Evolutionary conservation across 768 basidiomycete species (phyloP), one percentile per base, ranked within the genome.

Genomic region (Lepiota venenata): DNA sequence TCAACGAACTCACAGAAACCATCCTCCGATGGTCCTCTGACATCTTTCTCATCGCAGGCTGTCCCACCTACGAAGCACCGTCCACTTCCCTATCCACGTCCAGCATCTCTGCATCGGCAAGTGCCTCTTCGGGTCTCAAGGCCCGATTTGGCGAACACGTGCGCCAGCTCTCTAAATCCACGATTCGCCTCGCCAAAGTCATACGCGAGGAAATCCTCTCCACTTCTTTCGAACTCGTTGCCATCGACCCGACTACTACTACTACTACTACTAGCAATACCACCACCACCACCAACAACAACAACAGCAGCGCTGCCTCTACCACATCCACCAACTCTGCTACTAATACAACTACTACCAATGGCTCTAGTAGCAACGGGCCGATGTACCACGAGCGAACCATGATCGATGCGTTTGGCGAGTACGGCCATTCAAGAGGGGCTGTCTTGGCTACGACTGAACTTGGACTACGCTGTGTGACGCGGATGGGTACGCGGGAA

Each of bases 151-250:
- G 47, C 55, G 36, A 52, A 16, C 86, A 87, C 62, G 78, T 90
- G 8, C 78, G 77, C 18, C 78, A 85, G 15, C 84, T 91, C 40
- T 81, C 87, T 10, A 79, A 77, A 49, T 75, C 85, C 0, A 84
- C 84, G 18, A 79, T 80, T 63, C 76, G 76, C 55, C 71, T 91
- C 27, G 85, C 86, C 10, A 78, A 74, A 46, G 80, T 88, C 38
- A 78, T 80, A 35, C 73, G 81, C 46, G 87, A 91, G 61, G 88
- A 89, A 56, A 88, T 89, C 61, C 79, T 91, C 73, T 87, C 84
- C 2, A 86, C 88, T 2, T 83, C 78, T 54, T 91, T 91, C 61
- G 86, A 91, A 60, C 77, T 90, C 35, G 67, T 86, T 38, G 76
- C 81, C 16, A 78, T 82, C 1, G 83, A 86, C 54, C 75, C 78